Conservation (phyloP, 495 filamentous ascomycete species). For the Aeminium ludgeri region DNA sequence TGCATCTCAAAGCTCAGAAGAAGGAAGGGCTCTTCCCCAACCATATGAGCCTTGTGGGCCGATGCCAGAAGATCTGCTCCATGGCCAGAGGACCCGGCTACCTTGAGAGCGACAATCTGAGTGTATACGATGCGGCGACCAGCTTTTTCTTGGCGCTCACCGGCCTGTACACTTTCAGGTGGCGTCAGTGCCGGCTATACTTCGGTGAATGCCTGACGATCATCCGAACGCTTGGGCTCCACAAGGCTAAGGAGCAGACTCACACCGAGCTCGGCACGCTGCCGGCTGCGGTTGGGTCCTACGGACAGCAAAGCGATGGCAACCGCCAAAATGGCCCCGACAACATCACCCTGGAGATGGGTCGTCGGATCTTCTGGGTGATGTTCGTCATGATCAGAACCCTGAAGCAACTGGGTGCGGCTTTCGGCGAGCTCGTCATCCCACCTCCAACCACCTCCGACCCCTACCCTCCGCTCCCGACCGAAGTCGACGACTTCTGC, state of each 20-base stretch:
- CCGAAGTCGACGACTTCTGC: conserved; percentile 64
- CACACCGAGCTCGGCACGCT: conserved; percentile 3
- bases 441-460: conserved; percentile 54
- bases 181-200: conserved; percentile 49
- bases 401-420: conserved; percentile 52
- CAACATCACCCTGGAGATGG: conserved; percentile 60
- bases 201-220: conserved; percentile 59
- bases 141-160: conserved; percentile 67
- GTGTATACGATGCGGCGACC: conserved; percentile 65
- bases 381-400: conserved; percentile 50
- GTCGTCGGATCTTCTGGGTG: conserved; percentile 63
- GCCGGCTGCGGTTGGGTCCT: conserved; percentile 6
- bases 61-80: conserved; percentile 55
- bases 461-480: conserved; percentile 63
- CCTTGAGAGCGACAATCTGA: conserved; percentile 42
- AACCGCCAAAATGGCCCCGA: conserved; percentile 31
- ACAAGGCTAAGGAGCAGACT: conserved; percentile 29
- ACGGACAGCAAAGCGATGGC: conserved; percentile 21
- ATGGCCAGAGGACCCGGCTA: conserved; percentile 55
- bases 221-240: conserved; percentile 46
- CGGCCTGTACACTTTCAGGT: conserved; percentile 51
- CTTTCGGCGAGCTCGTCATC: conserved; percentile 45
- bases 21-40: conserved; percentile 44
- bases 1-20: conserved; percentile 48
- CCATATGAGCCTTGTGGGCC: conserved; percentile 52